Evolutionary conservation across 768 basidiomycete genomes (phyloP).

Genomic region (Hericium coralloides): DNA sequence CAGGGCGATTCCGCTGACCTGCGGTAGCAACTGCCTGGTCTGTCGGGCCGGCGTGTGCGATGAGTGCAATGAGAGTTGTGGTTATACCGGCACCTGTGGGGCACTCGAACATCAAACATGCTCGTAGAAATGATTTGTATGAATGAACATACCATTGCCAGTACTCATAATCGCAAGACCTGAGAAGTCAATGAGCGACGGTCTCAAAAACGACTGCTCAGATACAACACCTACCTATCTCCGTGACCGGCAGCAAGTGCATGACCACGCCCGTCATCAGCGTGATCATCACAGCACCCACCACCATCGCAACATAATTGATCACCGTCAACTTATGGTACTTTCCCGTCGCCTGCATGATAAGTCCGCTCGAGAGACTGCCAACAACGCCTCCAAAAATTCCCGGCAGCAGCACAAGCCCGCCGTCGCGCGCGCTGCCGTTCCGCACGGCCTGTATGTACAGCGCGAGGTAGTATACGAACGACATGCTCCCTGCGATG

Average conservation of each 20-base stretch:
- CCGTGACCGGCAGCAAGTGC: slow-evolving; percentile 29
- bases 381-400: slow-evolving; percentile 40
- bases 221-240: not conserved
- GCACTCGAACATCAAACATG: not conserved
- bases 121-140: not conserved
- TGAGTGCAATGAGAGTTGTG: slow-evolving; percentile 48
- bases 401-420: slow-evolving; percentile 41
- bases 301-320: slow-evolving; percentile 29
- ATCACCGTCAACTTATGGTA: slow-evolving; percentile 43
- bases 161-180: slow-evolving; percentile 28
- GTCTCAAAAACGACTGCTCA: not conserved
- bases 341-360: slow-evolving; percentile 50
- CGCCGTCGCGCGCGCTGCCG: slow-evolving; percentile 38
- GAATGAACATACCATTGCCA: slow-evolving; percentile 27
- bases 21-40: slow-evolving; percentile 63
- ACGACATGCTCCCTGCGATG: slow-evolving; percentile 33
- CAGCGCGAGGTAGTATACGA: slow-evolving; percentile 45
- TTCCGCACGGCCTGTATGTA: slow-evolving; percentile 51
- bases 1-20: slow-evolving; percentile 24
- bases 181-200: slow-evolving; percentile 6
- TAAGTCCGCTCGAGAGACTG: slow-evolving; percentile 40
- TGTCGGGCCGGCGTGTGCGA: slow-evolving; percentile 50
- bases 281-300: slow-evolving; percentile 29
- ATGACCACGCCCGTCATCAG: slow-evolving; percentile 31
- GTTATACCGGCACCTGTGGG: slow-evolving; percentile 41